Evolutionary conservation across 805 yeast species (phyloP).

Genomic region (Isabelozyma rhagii): DNA sequence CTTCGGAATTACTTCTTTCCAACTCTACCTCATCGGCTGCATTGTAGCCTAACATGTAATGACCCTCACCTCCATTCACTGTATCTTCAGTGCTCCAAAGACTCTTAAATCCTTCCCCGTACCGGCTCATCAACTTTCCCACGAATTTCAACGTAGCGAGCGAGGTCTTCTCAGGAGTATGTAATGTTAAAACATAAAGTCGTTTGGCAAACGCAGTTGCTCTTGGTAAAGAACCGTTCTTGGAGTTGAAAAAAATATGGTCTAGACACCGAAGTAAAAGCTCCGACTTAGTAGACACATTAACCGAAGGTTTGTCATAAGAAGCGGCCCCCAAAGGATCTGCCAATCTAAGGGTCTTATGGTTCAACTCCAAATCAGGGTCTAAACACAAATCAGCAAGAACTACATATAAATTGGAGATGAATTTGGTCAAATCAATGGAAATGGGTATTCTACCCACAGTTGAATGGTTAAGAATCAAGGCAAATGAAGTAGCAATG

Average conservation of each 20-base stretch:
- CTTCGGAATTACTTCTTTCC: slow-evolving; percentile 78
- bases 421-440: slow-evolving; percentile 73
- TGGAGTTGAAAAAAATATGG: slow-evolving; percentile 73
- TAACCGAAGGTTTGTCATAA: slow-evolving; percentile 64
- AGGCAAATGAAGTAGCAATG: slow-evolving; percentile 84
- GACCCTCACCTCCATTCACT: slow-evolving; percentile 66
- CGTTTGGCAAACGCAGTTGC: slow-evolving; percentile 83
- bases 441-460: slow-evolving; percentile 59
- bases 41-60: slow-evolving; percentile 49
- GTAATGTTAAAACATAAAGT: slow-evolving; percentile 60
- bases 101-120: slow-evolving; percentile 65
- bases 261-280: slow-evolving; percentile 74
- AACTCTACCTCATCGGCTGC: slow-evolving; percentile 48
- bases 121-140: slow-evolving; percentile 69
- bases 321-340: slow-evolving; percentile 59
- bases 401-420: slow-evolving; percentile 68
- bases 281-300: slow-evolving; percentile 87
- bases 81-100: slow-evolving; percentile 87
- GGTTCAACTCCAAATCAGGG: slow-evolving; percentile 82
- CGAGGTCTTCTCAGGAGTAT: slow-evolving; percentile 85
- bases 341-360: slow-evolving; percentile 72
- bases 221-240: slow-evolving; percentile 61
- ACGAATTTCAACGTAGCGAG: slow-evolving; percentile 75
- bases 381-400: slow-evolving; percentile 70
- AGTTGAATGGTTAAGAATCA: slow-evolving; percentile 67